These are phyloP conservation scores for Viola odorata DNA, from an alignment of 345 rosid genomes.

Conservation along the genomic window DNA sequence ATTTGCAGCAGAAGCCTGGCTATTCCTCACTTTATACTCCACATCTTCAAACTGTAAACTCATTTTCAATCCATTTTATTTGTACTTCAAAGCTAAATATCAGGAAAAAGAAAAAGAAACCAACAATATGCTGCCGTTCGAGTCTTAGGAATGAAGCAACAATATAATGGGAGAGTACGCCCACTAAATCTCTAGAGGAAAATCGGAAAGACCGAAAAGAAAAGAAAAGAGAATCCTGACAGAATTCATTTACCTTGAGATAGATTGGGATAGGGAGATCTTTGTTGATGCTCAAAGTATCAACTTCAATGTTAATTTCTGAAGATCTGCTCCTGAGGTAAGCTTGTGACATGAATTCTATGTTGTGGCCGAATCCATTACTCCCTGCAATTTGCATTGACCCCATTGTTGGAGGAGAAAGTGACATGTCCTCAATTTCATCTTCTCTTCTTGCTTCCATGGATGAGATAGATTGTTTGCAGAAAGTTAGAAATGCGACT, in stretches of 20 bases:
- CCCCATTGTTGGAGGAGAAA: constrained; percentile 52
- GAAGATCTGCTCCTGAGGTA: constrained; percentile 59
- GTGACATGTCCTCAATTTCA: constrained; percentile 47
- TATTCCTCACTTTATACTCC: constrained; percentile 59
- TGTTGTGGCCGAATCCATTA: constrained; percentile 67
- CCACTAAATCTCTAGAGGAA: no score
- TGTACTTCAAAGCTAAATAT: background rate
- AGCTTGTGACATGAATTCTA: constrained; percentile 77
- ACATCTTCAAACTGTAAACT: constrained; percentile 79
- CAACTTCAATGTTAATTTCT: constrained; percentile 60
- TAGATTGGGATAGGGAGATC: constrained; percentile 80
- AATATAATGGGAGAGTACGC: no score
- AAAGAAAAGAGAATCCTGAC: background rate
- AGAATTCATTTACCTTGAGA: constrained; percentile 49
- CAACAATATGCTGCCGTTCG: background rate
- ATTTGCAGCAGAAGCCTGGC: constrained; percentile 34
- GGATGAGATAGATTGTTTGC: background rate
- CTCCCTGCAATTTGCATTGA: constrained; percentile 78
- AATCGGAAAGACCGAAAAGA: background rate
- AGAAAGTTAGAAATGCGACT: background rate
- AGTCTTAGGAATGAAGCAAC: background rate
- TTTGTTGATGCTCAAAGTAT: constrained; percentile 27
- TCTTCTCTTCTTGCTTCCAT: constrained; percentile 54
- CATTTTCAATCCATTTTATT: background rate
- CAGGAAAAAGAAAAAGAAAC: background rate